Conservation (phyloP, 192 early-diverging fungal genomes). For the Rhizophagus sp. region DNA sequence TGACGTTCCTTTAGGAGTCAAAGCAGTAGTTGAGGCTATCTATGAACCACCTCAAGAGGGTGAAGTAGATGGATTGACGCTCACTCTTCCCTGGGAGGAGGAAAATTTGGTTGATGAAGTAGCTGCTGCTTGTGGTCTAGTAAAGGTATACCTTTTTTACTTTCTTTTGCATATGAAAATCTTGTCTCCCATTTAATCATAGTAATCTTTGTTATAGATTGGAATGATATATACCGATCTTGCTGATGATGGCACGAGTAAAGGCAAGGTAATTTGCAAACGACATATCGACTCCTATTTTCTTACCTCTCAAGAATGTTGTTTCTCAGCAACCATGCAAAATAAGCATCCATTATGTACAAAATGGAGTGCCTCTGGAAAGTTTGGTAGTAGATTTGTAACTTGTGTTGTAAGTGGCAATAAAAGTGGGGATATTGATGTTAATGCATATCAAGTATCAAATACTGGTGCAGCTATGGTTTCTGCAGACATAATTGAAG, state of each 20-base stretch:
- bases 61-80: conserved; percentile 70
- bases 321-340: conserved; percentile 86
- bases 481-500: conserved; percentile 88
- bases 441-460: conserved; percentile 89
- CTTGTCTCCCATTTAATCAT: neutral
- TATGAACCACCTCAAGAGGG: conserved; percentile 91
- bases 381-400: conserved; percentile 92
- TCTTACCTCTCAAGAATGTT: conserved; percentile 85
- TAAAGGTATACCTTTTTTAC: conserved; percentile 17
- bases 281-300: conserved; percentile 94
- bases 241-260: conserved; percentile 73
- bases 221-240: conserved; percentile 97
- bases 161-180: neutral
- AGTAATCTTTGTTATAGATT: conserved; percentile 39
- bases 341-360: conserved; percentile 65
- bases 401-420: conserved; percentile 95
- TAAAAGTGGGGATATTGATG: conserved; percentile 80
- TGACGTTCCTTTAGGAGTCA: conserved; percentile 93
- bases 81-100: conserved; percentile 60
- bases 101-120: conserved; percentile 60
- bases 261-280: conserved; percentile 83
- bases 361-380: conserved; percentile 73
- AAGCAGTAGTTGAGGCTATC: conserved; percentile 92
- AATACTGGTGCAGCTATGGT: conserved; percentile 88
- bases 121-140: conserved; percentile 68